Evolutionary conservation across 306 rosid species (phyloP).

Genomic region (Castanea crenata): DNA sequence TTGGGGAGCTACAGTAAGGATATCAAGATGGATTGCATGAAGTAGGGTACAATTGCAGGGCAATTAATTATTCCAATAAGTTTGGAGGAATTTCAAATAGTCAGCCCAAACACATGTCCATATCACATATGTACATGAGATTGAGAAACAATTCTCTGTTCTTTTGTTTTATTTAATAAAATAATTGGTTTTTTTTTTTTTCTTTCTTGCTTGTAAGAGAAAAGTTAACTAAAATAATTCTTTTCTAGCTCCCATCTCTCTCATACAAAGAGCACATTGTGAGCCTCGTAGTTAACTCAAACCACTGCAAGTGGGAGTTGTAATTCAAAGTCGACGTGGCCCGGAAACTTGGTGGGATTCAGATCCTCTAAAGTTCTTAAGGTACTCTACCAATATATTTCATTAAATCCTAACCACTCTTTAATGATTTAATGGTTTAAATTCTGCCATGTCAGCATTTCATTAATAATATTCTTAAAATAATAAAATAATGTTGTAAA

Average conservation of each 20-base stretch:
- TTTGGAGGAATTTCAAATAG: neutral
- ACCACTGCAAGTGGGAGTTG: too few species aligned
- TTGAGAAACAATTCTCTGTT: neutral
- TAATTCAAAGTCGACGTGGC: too few species aligned
- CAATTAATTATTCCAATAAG: neutral
- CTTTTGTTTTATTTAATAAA: conserved; percentile 10
- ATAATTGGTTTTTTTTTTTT: neutral
- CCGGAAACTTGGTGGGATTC: too few species aligned
- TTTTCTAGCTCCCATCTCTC: neutral
- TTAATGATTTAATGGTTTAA: too few species aligned
- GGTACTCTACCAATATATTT: too few species aligned
- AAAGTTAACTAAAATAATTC: neutral
- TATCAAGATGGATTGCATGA: neutral
- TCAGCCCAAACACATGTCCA: neutral
- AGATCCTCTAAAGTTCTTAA: too few species aligned
- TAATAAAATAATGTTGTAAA: too few species aligned
- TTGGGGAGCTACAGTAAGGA: conserved; percentile 78
- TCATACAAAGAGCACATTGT: neutral
- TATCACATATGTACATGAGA: neutral
- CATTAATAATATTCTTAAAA: too few species aligned
- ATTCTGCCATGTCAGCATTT: too few species aligned
- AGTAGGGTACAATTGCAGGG: neutral
- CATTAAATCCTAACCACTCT: too few species aligned
- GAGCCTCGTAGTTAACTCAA: too few species aligned
- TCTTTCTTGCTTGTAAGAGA: too few species aligned